Base-by-base conservation (phyloP, 306 rosid species). In the Cercis canadensis region DNA sequence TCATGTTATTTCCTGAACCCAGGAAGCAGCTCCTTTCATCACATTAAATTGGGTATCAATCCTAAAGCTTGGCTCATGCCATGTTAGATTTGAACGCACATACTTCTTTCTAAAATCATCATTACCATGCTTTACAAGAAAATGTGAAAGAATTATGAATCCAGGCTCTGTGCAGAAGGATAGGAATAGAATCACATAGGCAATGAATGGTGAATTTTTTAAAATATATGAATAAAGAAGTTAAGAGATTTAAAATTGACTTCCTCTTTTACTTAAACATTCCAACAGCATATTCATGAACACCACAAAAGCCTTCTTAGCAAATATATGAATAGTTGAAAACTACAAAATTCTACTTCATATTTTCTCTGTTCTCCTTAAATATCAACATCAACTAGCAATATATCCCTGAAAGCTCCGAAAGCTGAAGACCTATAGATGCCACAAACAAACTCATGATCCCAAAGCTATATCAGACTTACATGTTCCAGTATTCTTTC, bases 401-500 rank as follows among this genome's bases (percentile, higher is more conserved):
- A 19, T 15, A 24, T 29, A 17, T 44, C 75, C 57, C 47, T 57
- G 5, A 74, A 55, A 74, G 24, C 58, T 19, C 19, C 6, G 41
- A 64, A n/a, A 45, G 18, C 34, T 19, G 31, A 74, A 59, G 11
- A 52, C 53, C 21, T 16, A 6, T 14, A 31, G 24, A 46, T 24
- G 29, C 32, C 18, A 59, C 33, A 24, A 17, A 44, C 49, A 37
- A 14, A 41, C 17, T 29, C 57, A 43, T 65, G 24, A 53, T 46
- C 31, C 52, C 16, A 53, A 72, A 50, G 41, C 21, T 72, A 37
- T 7, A n/a, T n/a, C n/a, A n/a, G n/a, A n/a, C n/a, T n/a, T n/a
- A n/a, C n/a, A n/a, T n/a, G n/a, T 9, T 0, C 41, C 24, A 11
- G 24, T 41, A 78, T 33, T 29, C 57, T 52, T 11, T 6, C 37